These are phyloP conservation scores for Apiotrichum porosum DNA, from an alignment of 1,284 basidiomycete species.

Conservation along the genomic window DNA sequence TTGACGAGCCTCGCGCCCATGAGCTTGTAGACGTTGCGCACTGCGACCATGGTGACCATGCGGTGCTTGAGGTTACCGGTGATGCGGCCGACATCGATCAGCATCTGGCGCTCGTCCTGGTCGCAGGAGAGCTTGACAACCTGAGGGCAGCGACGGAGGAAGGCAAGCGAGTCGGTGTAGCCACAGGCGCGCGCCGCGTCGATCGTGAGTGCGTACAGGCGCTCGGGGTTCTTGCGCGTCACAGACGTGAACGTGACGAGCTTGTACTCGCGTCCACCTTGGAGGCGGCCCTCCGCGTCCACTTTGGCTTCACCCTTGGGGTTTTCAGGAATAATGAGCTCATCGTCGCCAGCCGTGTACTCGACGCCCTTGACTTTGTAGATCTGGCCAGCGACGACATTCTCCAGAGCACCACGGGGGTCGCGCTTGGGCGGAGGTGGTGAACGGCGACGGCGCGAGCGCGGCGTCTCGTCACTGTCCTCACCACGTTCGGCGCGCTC, in stretches of 20 bases:
- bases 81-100: conserved; percentile 81
- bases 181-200: conserved; percentile 94
- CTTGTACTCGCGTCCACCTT: conserved; percentile 83
- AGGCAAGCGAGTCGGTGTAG: conserved; percentile 93
- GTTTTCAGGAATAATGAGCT: conserved; percentile 77
- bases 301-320: conserved; percentile 87
- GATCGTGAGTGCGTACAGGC: conserved; percentile 91
- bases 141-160: conserved; percentile 84
- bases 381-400: conserved; percentile 18
- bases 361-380: conserved; percentile 61
- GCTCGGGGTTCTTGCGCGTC: conserved; percentile 67
- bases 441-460: conserved; percentile 1
- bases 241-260: conserved; percentile 79
- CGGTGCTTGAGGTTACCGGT: conserved; percentile 82
- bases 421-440: conserved; percentile 11
- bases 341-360: conserved; percentile 79
- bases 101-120: conserved; percentile 81
- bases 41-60: conserved; percentile 88
- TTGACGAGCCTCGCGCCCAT: conserved; percentile 87
- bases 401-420: conserved; percentile 23
- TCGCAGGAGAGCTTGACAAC: conserved; percentile 85
- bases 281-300: conserved; percentile 73
- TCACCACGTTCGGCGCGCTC: conserved; percentile 41
- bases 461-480: conserved; percentile 26
- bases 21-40: conserved; percentile 87